Base-by-base conservation (phyloP, 75 land plant species). In the Picea glauca region DNA sequence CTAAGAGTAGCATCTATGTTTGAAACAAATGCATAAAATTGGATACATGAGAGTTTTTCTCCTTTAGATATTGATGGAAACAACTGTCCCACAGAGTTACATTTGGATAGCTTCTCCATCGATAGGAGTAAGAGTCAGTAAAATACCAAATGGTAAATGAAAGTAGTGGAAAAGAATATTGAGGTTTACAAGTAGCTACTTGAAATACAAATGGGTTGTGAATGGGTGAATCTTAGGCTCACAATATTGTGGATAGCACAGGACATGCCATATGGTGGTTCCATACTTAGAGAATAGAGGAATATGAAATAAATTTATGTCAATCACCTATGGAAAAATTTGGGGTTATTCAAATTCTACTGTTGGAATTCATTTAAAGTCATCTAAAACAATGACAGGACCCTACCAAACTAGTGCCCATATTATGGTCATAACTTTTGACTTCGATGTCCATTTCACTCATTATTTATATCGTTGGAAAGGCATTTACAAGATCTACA, bases 181-280 rank as follows among this genome's bases (percentile, higher is more conserved):
- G 70, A 80, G n/a, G 85, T n/a, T 14, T 89, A 84, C 64, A 81
- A 86, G 72, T 93, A 96, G 75, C 85, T 94, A 23, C 86, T 96
- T 31, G 83, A 87, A 70, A 78, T 86, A 20, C 84, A 85, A 76
- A 81, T 63, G 20, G 79, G 84, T 81, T 94, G 99, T 85, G 92
- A 96, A 84, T 92, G 96, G 87, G 91, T 88, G 21, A 89, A 83
- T 82, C 87, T 96, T 75, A 91, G 88, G 70, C 86, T 96, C 57
- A 93, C 95, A 57, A 81, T 98, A 68, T 78, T 96, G 65, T 80
- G 92, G 80, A 80, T 83, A 86, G 85, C 92, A 20, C 79, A 80
- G 75, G 86, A 87, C 81, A 60, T 85, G 50, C 6, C 75, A n/a
- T 60, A 79, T 21, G 13, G 61, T 75, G 83, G 67, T 32, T 58